Conservation (phyloP, 2,329 filamentous ascomycete species). For the Sarocladium kiliense region DNA sequence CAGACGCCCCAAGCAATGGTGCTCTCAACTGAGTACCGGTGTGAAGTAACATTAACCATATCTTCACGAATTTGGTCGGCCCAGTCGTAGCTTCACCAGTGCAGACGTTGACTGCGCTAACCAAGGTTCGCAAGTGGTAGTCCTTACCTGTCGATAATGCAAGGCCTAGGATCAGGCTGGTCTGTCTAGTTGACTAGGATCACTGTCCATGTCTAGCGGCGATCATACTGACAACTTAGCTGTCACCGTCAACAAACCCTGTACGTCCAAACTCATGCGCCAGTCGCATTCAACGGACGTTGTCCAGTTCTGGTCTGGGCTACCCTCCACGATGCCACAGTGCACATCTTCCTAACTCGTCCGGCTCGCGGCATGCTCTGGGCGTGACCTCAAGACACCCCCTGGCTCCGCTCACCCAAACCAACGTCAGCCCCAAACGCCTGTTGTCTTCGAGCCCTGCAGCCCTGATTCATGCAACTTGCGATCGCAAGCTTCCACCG, state of each 20-base stretch:
- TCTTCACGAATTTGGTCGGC: background rate
- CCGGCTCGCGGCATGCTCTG: background rate
- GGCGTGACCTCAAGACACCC: constrained; percentile 7
- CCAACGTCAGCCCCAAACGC: constrained; percentile 7
- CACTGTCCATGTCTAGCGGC: constrained; percentile 2
- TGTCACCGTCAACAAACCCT: constrained; percentile 4
- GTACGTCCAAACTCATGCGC: constrained; percentile 2
- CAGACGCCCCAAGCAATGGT: background rate
- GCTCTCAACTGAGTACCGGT: background rate
- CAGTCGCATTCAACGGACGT: constrained; percentile 4
- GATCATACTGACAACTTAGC: constrained; percentile 2
- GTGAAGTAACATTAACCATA: background rate
- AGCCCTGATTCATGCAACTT: constrained; percentile 7
- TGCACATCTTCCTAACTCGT: background rate
- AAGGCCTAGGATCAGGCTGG: background rate
- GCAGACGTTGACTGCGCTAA: background rate
- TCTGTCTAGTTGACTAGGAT: background rate
- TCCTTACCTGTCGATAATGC: background rate
- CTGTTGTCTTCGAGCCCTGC: constrained; percentile 9
- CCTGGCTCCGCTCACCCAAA: constrained; percentile 1
- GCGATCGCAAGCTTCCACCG: background rate
- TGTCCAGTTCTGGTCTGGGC: constrained; percentile 6
- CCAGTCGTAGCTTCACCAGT: background rate
- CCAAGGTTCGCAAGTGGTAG: background rate
- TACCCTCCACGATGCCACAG: background rate